Percentiles rank a stretch among this genome's conserved stretches.
These are phyloP conservation scores for Neurospora sp. DNA, from an alignment of 495 filamentous ascomycete species.

Conservation along the genomic window DNA sequence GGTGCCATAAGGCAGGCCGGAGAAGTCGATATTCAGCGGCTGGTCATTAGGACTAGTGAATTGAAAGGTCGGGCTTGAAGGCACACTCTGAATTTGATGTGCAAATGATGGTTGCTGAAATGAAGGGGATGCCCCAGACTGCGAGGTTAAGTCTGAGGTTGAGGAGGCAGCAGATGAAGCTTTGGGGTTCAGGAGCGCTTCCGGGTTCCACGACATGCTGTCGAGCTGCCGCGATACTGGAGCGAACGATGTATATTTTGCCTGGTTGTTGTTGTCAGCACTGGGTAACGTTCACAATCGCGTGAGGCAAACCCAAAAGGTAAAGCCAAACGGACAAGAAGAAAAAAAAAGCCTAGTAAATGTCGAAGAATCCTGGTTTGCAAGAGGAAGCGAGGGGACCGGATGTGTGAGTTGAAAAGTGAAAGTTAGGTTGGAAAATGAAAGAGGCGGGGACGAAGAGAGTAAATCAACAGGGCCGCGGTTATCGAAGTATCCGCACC, in stretches of 20 bases:
- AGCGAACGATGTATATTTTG: not conserved
- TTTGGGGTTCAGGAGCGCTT: constrained; percentile 19
- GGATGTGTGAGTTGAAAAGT: not conserved
- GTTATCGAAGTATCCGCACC: not conserved
- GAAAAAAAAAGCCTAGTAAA: not conserved
- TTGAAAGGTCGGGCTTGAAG: constrained; percentile 24
- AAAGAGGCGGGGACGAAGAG: constrained; percentile 1
- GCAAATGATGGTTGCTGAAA: constrained; percentile 1
- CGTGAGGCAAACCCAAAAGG: not conserved
- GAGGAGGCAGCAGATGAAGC: constrained; percentile 2
- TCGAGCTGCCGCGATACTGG: not conserved
- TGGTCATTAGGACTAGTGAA: constrained; percentile 29
- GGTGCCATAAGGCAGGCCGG: constrained; percentile 4
- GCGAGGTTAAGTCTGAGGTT: constrained; percentile 4
- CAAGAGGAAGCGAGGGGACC: not conserved
- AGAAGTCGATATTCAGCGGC: constrained; percentile 9
- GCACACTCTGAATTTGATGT: constrained; percentile 1
- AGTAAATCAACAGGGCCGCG: not conserved
- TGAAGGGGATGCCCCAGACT: constrained; percentile 5
- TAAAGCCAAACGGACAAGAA: not conserved
- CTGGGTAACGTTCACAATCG: not conserved
- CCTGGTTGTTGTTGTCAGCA: not conserved
- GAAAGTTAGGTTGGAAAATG: not conserved
- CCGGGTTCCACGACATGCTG: constrained; percentile 20
- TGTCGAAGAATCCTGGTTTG: not conserved